Evolutionary conservation across 192 early-diverging fungal species (phyloP).

Genomic region (Dispira simplex): DNA sequence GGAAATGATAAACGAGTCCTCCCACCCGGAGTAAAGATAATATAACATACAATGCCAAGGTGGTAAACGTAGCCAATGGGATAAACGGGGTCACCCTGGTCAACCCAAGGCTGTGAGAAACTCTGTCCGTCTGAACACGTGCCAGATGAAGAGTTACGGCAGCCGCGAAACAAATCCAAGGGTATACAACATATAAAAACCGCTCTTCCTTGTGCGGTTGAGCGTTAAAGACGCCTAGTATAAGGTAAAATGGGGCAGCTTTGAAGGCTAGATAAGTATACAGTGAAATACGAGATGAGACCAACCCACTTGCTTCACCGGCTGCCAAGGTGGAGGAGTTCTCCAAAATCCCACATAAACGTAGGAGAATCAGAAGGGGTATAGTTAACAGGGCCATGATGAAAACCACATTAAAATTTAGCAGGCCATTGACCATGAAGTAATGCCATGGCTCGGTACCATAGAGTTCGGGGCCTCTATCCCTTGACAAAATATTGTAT

Average conservation of each 20-base stretch:
- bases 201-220: conserved; percentile 99
- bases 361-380: conserved; percentile 31
- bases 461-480: conserved; percentile 53
- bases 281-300: conserved; percentile 4
- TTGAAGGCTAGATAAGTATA: conserved; percentile 32
- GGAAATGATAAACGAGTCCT: conserved; percentile 54
- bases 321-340: neutral
- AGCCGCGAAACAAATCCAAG: conserved; percentile 66
- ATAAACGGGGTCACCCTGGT: neutral
- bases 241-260: conserved; percentile 54
- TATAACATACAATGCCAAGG: conserved; percentile 25
- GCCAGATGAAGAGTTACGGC: conserved; percentile 42
- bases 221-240: conserved; percentile 57
- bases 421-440: conserved; percentile 75
- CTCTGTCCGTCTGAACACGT: conserved; percentile 24
- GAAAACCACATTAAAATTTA: conserved; percentile 85
- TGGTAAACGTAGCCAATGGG: conserved; percentile 19
- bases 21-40: conserved; percentile 54
- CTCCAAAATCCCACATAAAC: no score
- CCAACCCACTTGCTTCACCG: conserved; percentile 2
- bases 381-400: conserved; percentile 46
- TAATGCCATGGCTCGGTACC: conserved; percentile 89
- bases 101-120: conserved; percentile 4
- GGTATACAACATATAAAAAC: conserved; percentile 86
- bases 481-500: conserved; percentile 78